These are phyloP conservation scores for Herpotrichia juniperi DNA, from an alignment of 2,329 filamentous ascomycete genomes.

Conservation along the genomic window DNA sequence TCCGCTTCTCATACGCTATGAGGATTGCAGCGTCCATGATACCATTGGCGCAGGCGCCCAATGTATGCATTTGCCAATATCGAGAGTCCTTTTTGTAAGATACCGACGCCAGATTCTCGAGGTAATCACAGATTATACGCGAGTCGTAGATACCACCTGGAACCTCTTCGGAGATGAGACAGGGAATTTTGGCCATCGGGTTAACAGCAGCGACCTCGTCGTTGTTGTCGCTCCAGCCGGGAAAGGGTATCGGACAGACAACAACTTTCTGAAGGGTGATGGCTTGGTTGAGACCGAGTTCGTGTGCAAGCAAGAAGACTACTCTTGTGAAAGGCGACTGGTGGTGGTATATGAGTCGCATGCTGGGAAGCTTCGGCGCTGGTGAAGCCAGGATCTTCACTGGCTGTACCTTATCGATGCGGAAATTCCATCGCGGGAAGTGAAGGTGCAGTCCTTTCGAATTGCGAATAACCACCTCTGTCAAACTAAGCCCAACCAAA, in stretches of 20 bases:
- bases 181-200: conserved; percentile 39
- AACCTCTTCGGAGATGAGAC: conserved; percentile 28
- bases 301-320: conserved; percentile 35
- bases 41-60: conserved; percentile 34
- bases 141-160: conserved; percentile 37
- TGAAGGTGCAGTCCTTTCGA: conserved; percentile 36
- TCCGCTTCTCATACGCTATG: conserved; percentile 31
- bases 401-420: conserved; percentile 22
- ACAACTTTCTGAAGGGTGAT: conserved; percentile 38
- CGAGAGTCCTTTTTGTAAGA: conserved; percentile 16
- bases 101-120: conserved; percentile 18
- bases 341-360: conserved; percentile 40
- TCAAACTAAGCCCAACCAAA: conserved; percentile 31
- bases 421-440: conserved; percentile 49
- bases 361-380: conserved; percentile 18
- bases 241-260: conserved; percentile 32
- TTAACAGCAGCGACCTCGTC: conserved; percentile 31
- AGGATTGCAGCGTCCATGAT: conserved; percentile 38
- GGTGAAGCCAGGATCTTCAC: background rate
- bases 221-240: conserved; percentile 39
- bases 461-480: conserved; percentile 37
- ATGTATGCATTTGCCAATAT: conserved; percentile 28
- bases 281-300: conserved; percentile 26
- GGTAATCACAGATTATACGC: conserved; percentile 35
- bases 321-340: conserved; percentile 34